Evolutionary conservation across 352 stramenopile genomes (phyloP), one percentile per base, ranked within the genome.

Genomic region (Globisporangium apiculatum): DNA sequence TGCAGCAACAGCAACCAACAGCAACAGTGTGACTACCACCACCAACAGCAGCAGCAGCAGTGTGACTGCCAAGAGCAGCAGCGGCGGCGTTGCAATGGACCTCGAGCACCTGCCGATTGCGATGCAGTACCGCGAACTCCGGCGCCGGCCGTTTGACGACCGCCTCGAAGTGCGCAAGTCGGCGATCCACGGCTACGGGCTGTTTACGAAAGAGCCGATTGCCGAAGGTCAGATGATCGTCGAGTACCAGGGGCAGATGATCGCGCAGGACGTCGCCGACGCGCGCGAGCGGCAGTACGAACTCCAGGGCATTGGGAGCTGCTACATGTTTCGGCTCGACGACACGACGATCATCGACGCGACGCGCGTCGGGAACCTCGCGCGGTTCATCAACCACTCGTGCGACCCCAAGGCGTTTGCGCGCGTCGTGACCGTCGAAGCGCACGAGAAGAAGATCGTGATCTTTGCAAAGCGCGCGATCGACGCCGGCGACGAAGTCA

Each of bases 261-360:
- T 98, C 66, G 68, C 75, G n/a, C 84, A 97, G 61, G 53, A 69
- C 12, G 87, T 98, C 31, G 94, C 95, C 0, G 95, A 98, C 59
- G 91, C 92, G 52, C 86, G 95, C 12, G 95, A 99, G 64, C 82
- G 89, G 47, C 73, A 90, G 57, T 98, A 99, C 61, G 94, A 98
- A 62, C 87, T 91, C 46, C 86, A 86, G 62, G 92, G 91, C 11
- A 86, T 98, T 50, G 95, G 95, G 40, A 96, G 83, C 53, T 98
- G 97, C 75, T 99, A 99, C 75, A 98, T 99, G 87, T 99, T 99
- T 73, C 87, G 94, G n/a, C 58, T 98, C 37, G 93, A 98, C 64
- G 79, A 95, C 50, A 76, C 90, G n/a, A 86, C 81, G 12, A 98
- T 98, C 62, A 96, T 98, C 37, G 95, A 98, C 57, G 94, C 95